These are phyloP conservation scores for Uronychia setigera DNA, from an alignment of 73 alveolate genomes.

Conservation along the genomic window DNA sequence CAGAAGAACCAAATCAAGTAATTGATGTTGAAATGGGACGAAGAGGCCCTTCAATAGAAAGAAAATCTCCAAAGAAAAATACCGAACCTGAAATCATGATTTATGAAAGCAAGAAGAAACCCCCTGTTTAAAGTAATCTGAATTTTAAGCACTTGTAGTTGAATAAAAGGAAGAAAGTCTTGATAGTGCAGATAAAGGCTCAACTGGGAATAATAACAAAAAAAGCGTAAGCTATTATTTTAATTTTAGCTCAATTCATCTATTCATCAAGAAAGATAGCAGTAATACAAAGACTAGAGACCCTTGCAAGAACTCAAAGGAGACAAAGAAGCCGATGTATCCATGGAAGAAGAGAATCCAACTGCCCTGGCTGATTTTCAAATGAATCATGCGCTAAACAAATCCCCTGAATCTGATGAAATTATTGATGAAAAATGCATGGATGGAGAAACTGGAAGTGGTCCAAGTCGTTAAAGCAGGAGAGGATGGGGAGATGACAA, in stretches of 20 bases:
- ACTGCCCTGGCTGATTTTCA: neutral
- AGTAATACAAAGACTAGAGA: neutral
- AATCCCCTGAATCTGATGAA: neutral
- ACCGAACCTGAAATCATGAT: neutral
- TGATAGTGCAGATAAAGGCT: neutral
- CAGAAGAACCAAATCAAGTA: no score
- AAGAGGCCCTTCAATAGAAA: neutral
- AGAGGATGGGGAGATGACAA: neutral
- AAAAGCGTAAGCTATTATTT: neutral
- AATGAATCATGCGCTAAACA: neutral
- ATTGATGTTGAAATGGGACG: no score
- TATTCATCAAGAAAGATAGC: neutral
- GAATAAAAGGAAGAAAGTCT: neutral
- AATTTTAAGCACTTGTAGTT: neutral
- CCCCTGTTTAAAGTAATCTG: neutral
- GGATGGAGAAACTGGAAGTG: neutral
- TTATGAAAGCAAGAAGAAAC: neutral
- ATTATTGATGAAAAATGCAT: neutral
- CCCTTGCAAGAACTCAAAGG: neutral
- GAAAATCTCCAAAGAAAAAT: neutral
- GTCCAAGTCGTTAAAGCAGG: neutral
- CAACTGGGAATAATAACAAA: neutral
- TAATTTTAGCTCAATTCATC: neutral
- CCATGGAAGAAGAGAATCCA: neutral
- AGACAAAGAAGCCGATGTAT: neutral